A percentile compares a stretch with the other conserved stretches of the same genome.
phyloP scores from a whole-genome alignment of 164 flowering plant species.

The Euptelea pleiosperma region DNA sequence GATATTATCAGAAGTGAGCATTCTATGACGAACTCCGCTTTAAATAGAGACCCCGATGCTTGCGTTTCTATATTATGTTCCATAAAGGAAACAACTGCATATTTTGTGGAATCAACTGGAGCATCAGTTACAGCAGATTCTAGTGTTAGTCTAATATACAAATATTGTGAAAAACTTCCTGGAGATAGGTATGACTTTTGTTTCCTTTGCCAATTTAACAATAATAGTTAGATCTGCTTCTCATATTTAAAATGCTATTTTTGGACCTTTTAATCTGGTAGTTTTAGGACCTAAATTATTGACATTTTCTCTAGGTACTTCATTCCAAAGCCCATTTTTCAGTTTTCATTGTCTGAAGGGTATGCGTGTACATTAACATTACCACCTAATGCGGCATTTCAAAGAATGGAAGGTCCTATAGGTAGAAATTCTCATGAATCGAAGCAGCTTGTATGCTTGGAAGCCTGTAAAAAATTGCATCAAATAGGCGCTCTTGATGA shows the following conservation, averaged over 20 bases:
- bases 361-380: slow-evolving; percentile 52
- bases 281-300: slow-evolving; percentile 3
- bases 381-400: slow-evolving; percentile 73
- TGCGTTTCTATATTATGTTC: slow-evolving; percentile 26
- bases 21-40: slow-evolving; percentile 51
- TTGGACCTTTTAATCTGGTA: neutral
- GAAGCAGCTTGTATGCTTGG: slow-evolving; percentile 81
- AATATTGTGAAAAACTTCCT: slow-evolving; percentile 75
- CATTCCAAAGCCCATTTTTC: slow-evolving; percentile 56
- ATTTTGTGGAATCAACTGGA: slow-evolving; percentile 64
- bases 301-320: slow-evolving; percentile 40
- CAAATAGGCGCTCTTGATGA: slow-evolving; percentile 70
- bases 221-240: neutral
- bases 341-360: slow-evolving; percentile 26
- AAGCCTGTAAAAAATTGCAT: slow-evolving; percentile 80
- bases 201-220: neutral
- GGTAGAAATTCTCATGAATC: slow-evolving; percentile 38
- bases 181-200: slow-evolving; percentile 50
- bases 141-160: slow-evolving; percentile 56
- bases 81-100: slow-evolving; percentile 31
- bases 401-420: slow-evolving; percentile 55
- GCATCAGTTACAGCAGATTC: slow-evolving; percentile 70
- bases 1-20: slow-evolving; percentile 64
- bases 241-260: neutral
- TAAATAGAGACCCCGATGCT: slow-evolving; percentile 46